A percentile compares a stretch with the other conserved stretches of the same genome.
These are phyloP conservation scores for Neophaeococcomyces mojaviensis DNA, from an alignment of 2,329 filamentous ascomycete genomes.

Conservation along the genomic window DNA sequence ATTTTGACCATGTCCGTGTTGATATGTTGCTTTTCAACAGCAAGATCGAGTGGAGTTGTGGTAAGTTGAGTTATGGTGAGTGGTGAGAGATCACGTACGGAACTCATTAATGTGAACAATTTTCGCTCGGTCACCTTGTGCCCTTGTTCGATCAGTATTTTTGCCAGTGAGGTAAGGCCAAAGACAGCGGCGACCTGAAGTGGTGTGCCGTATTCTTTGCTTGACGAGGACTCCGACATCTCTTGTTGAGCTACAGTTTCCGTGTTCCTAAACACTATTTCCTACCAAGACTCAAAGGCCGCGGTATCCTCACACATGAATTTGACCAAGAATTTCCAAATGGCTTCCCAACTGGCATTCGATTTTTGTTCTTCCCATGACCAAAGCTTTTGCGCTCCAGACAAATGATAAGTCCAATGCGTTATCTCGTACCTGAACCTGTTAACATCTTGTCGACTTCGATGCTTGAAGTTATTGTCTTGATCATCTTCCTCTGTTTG, in stretches of 20 bases:
- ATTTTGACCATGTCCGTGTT: background rate
- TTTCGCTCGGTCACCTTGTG: background rate
- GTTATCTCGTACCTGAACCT: background rate
- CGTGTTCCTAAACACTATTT: too few relatives aligned
- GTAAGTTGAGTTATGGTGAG: too few relatives aligned
- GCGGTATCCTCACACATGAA: background rate
- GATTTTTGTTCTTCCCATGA: background rate
- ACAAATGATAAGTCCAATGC: background rate
- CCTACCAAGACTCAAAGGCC: background rate
- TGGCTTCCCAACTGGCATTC: background rate
- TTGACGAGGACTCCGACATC: too few relatives aligned
- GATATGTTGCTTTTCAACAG: background rate
- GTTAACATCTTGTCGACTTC: background rate
- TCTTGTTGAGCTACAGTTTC: too few relatives aligned
- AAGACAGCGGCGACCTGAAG: background rate
- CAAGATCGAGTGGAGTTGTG: background rate
- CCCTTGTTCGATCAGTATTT: background rate
- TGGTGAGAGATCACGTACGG: background rate
- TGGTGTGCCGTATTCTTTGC: background rate
- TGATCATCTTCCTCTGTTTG: background rate
- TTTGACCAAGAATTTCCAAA: background rate
- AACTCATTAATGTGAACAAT: background rate
- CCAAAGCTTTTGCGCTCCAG: conserved; percentile 1
- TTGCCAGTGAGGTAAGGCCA: background rate
- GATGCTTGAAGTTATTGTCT: background rate